These are phyloP conservation scores for Grosmannia serpens DNA, from an alignment of 2,329 filamentous ascomycete species.

Conservation along the genomic window DNA sequence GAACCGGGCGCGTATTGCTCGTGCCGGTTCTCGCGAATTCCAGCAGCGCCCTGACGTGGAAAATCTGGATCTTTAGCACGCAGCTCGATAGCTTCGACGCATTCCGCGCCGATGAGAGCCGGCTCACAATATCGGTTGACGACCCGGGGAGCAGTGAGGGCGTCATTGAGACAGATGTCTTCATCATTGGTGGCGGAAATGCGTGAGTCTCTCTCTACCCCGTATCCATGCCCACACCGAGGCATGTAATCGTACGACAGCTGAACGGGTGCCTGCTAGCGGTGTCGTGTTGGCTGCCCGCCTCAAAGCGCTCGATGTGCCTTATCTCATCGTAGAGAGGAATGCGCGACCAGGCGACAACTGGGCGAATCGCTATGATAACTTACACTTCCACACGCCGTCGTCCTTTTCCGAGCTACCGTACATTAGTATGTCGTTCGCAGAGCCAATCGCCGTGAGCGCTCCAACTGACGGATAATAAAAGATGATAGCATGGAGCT, in stretches of 20 bases:
- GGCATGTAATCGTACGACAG: no score
- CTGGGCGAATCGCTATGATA: conserved; percentile 2
- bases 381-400: not conserved
- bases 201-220: not conserved
- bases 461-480: not conserved
- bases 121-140: not conserved
- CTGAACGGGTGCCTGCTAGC: not conserved
- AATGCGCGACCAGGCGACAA: conserved; percentile 1
- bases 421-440: not conserved
- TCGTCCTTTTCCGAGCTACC: conserved; percentile 2
- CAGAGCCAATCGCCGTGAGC: no score
- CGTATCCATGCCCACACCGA: not conserved
- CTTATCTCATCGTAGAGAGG: not conserved
- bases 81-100: not conserved
- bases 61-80: conserved; percentile 4
- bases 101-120: not conserved
- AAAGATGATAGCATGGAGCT: conserved; percentile 3
- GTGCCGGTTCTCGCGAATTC: not conserved
- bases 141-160: not conserved
- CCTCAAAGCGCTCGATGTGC: conserved; percentile 1
- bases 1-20: not conserved
- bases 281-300: not conserved
- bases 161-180: conserved; percentile 1
- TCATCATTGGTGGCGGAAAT: conserved; percentile 4
- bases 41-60: not conserved